Evolutionary conservation across 306 rosid species (phyloP).

Genomic region (Sophora flavescens): DNA sequence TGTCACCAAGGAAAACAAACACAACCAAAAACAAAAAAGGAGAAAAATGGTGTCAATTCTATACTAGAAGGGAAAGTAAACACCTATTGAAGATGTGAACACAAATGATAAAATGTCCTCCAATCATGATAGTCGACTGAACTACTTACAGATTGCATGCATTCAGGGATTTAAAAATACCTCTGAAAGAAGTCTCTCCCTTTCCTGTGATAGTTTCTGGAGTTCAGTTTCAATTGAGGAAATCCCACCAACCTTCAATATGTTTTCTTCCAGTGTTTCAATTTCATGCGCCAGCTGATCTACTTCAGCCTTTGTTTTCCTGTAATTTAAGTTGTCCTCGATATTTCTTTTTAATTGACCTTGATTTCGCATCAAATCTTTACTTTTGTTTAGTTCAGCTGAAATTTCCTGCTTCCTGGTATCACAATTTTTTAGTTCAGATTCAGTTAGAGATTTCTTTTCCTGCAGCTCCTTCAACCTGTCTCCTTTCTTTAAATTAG

Average conservation of each 20-base stretch:
- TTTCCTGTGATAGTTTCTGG: constrained; percentile 72
- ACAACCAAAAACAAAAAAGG: constrained; percentile 18
- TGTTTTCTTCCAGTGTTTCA: constrained; percentile 78
- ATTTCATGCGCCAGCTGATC: constrained; percentile 71
- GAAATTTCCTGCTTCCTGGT: constrained; percentile 68
- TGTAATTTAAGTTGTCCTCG: constrained; percentile 81
- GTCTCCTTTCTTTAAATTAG: constrained; percentile 72
- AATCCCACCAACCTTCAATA: constrained; percentile 69
- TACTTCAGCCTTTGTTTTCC: constrained; percentile 85
- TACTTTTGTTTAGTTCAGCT: constrained; percentile 65
- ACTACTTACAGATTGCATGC: constrained; percentile 16
- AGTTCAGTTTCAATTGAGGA: constrained; percentile 66
- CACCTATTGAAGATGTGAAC: constrained; percentile 24
- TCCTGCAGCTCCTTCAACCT: constrained; percentile 75
- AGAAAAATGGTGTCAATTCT: constrained; percentile 37
- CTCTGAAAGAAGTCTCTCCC: constrained; percentile 88
- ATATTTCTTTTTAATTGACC: constrained; percentile 73
- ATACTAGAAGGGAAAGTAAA: constrained; percentile 26
- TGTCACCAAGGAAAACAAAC: constrained; percentile 44
- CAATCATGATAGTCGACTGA: constrained; percentile 16
- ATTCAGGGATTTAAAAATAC: constrained; percentile 54
- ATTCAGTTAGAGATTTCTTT: constrained; percentile 66
- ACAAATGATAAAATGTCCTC: constrained; percentile 24
- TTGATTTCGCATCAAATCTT: constrained; percentile 63
- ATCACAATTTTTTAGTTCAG: constrained; percentile 70